Evolutionary conservation across 2,329 filamentous ascomycete species (phyloP), one percentile per base, ranked within the genome.

Genomic region (Penicillium sp.): DNA sequence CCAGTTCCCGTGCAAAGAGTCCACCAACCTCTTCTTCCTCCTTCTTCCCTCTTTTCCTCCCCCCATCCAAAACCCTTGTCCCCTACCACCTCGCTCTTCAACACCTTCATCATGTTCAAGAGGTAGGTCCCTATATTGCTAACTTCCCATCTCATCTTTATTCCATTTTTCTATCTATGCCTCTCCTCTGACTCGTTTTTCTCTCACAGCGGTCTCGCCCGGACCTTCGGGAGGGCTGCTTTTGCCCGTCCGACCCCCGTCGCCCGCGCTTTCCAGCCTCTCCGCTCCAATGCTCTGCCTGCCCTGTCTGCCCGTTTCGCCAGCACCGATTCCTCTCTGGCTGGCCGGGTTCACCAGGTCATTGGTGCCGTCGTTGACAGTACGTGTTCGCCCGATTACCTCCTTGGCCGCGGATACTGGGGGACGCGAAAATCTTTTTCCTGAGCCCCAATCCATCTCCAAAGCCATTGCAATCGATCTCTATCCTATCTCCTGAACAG

Each of bases 311-410:
- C 82, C 65, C 77, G 83, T 64, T 82, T 81, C 70, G 83, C 83
- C 65, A 81, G 76, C 69, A 79, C 81, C 61, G 78, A 81, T 61
- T 68, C 78, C 50, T 65, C 69, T 49, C 73, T 75, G 63, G 72
- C 79, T 72, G 85, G 85, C 71, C 85, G 81, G 76, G 79, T 84
- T 71, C 78, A 82, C 73, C 78, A 90, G 80, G 91, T 96, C 76
- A 96, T 96, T 79, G 91, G 93, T 88, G 92, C 93, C 80, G 91
- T 97, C 74, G 93, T 97, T 69, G 93, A 97, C 80, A 90, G 89
- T 95, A 81, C 80, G 88, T 72, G 50, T 45, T 60, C 44, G 15
- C 15, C 15, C 50, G 23, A 24, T 53, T 46, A 42, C 51, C 54
- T 61, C 58, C 58, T 60, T 56, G 50, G 47, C 49, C 39, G 55